phyloP scores from a whole-genome alignment of 2,329 filamentous ascomycete genomes.

The Fusarium mangiferae region DNA sequence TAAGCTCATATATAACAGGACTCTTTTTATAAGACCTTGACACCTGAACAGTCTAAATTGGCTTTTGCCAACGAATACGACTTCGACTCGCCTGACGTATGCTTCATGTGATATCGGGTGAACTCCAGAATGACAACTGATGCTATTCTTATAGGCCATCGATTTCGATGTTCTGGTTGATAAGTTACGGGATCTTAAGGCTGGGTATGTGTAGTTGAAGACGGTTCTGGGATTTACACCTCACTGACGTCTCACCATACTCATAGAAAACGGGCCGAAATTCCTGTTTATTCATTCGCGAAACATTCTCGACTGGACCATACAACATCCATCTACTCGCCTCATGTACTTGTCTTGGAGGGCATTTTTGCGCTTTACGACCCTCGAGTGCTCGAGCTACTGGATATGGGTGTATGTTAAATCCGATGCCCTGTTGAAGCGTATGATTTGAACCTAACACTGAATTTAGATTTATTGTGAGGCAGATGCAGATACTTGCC shows the following conservation, averaged over 20 bases:
- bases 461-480: conserved; percentile 84
- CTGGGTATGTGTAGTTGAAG: conserved; percentile 72
- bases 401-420: conserved; percentile 83
- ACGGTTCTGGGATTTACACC: neutral
- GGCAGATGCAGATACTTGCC: conserved; percentile 92
- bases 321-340: conserved; percentile 93
- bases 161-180: conserved; percentile 92
- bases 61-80: conserved; percentile 95
- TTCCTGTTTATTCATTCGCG: conserved; percentile 94
- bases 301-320: conserved; percentile 83
- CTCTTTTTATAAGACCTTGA: conserved; percentile 95
- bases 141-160: conserved; percentile 67
- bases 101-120: conserved; percentile 13
- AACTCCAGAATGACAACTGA: conserved; percentile 1
- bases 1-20: conserved; percentile 68
- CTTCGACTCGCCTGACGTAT: conserved; percentile 87
- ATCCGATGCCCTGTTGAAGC: neutral
- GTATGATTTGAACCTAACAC: conserved; percentile 9
- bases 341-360: conserved; percentile 93
- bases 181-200: conserved; percentile 83
- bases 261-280: conserved; percentile 82
- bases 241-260: conserved; percentile 22
- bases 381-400: conserved; percentile 80
- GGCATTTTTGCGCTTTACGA: conserved; percentile 97
- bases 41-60: conserved; percentile 77